Evolutionary conservation across 2,329 filamentous ascomycete species (phyloP).

Genomic region (Fusarium abutilonis): DNA sequence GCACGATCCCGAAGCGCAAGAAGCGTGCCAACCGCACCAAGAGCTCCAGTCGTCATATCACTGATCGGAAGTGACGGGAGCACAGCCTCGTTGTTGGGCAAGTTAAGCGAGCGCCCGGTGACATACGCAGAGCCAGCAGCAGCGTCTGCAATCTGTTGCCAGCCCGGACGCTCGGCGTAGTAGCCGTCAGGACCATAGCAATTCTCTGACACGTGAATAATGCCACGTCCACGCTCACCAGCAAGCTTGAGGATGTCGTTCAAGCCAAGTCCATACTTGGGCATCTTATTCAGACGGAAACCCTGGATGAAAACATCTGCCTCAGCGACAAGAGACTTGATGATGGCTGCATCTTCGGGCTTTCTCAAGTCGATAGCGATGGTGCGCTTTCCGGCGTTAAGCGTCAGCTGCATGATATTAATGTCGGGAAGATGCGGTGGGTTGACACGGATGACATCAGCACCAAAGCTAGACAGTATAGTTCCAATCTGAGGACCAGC

Average conservation of each 20-base stretch:
- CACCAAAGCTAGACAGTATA: constrained; percentile 16
- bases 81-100: constrained; percentile 28
- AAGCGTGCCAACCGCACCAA: constrained; percentile 48
- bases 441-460: constrained; percentile 14
- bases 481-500: constrained; percentile 19
- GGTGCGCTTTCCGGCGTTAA: constrained; percentile 23
- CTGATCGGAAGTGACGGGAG: constrained; percentile 44
- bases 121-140: constrained; percentile 20
- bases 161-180: constrained; percentile 69
- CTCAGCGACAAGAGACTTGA: constrained; percentile 9
- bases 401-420: constrained; percentile 20
- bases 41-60: constrained; percentile 50
- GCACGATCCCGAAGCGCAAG: constrained; percentile 49
- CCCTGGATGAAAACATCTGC: constrained; percentile 24
- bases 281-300: constrained; percentile 28
- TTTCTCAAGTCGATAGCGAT: constrained; percentile 22
- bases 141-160: constrained; percentile 72
- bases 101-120: constrained; percentile 4
- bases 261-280: constrained; percentile 17
- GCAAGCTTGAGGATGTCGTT: constrained; percentile 21
- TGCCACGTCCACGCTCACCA: constrained; percentile 61
- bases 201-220: constrained; percentile 72
- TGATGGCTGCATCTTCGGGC: constrained; percentile 1
- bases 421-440: constrained; percentile 18
- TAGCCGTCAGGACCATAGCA: constrained; percentile 69